A percentile compares a stretch with the other conserved stretches of the same genome.
Evolutionary conservation across 2,329 filamentous ascomycete species (phyloP).

Genomic region (Cercospora berteroae): DNA sequence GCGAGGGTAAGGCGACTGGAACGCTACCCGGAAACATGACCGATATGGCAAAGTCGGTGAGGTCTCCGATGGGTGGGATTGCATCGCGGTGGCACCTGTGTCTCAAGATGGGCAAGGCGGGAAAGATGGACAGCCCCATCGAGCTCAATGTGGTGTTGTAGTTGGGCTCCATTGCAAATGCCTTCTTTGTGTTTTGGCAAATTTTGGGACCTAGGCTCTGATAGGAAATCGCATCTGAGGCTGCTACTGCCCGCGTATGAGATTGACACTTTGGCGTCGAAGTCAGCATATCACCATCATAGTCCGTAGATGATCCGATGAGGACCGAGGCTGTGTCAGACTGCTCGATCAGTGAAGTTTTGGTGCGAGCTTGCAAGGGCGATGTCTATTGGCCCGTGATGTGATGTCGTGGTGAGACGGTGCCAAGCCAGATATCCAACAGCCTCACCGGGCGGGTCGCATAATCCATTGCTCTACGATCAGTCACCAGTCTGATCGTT

Average conservation of each 20-base stretch:
- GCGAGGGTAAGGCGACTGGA: neutral
- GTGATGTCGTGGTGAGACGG: neutral
- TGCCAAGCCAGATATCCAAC: neutral
- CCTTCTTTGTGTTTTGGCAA: neutral
- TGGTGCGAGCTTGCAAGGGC: neutral
- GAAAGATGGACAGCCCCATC: neutral
- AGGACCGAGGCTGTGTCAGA: neutral
- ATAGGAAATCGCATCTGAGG: neutral
- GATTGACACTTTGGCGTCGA: neutral
- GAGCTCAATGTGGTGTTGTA: neutral
- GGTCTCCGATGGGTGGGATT: neutral
- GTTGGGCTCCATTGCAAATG: neutral
- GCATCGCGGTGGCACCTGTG: neutral
- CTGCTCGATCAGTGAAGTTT: neutral
- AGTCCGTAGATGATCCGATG: neutral
- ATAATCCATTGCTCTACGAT: neutral
- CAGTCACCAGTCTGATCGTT: neutral
- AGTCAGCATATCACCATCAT: neutral
- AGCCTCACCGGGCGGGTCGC: neutral
- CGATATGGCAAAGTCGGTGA: neutral
- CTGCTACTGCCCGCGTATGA: neutral
- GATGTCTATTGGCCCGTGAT: neutral
- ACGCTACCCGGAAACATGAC: neutral
- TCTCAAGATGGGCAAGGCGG: neutral
- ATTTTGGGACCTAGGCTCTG: neutral